These are phyloP conservation scores for Kregervanrija fluxuum DNA, from an alignment of 805 yeast genomes.

Conservation along the genomic window DNA sequence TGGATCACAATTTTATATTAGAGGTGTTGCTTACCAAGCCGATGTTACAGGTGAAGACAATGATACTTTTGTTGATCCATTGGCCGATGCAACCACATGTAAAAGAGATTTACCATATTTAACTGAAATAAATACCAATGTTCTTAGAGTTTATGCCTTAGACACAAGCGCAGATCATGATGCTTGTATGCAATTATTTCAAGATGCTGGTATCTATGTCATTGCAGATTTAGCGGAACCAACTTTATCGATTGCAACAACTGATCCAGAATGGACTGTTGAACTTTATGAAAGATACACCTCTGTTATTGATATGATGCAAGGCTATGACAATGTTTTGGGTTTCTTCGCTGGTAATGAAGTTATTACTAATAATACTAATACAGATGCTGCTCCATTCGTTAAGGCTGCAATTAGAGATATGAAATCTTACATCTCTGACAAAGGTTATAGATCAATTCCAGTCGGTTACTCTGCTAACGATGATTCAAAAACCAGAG, in stretches of 20 bases:
- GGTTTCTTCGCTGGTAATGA: constrained; percentile 88
- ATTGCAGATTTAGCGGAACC: constrained; percentile 78
- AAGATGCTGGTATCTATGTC: constrained; percentile 73
- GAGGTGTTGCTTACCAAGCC: constrained; percentile 76
- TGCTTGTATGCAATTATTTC: constrained; percentile 57
- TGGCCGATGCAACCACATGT: constrained; percentile 57
- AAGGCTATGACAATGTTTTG: constrained; percentile 61
- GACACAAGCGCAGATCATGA: constrained; percentile 58
- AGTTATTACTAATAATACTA: constrained; percentile 59
- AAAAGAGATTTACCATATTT: constrained; percentile 70
- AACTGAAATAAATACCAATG: constrained; percentile 55
- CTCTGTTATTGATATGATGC: constrained; percentile 59
- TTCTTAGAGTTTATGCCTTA: constrained; percentile 69
- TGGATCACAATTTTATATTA: constrained; percentile 72
- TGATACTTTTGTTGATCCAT: constrained; percentile 55
- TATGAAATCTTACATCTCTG: constrained; percentile 56
- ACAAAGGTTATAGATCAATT: constrained; percentile 54
- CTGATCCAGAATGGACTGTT: constrained; percentile 54
- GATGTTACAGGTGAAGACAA: constrained; percentile 45
- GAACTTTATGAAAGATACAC: constrained; percentile 63
- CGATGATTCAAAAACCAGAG: constrained; percentile 64
- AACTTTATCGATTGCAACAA: constrained; percentile 52
- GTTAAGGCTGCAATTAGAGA: constrained; percentile 83
- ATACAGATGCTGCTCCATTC: constrained; percentile 71
- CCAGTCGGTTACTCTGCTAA: constrained; percentile 83